Evolutionary conservation across 305 asterid genomes (phyloP), one percentile per base, ranked within the genome.

Genomic region (Fraxinus velutina): DNA sequence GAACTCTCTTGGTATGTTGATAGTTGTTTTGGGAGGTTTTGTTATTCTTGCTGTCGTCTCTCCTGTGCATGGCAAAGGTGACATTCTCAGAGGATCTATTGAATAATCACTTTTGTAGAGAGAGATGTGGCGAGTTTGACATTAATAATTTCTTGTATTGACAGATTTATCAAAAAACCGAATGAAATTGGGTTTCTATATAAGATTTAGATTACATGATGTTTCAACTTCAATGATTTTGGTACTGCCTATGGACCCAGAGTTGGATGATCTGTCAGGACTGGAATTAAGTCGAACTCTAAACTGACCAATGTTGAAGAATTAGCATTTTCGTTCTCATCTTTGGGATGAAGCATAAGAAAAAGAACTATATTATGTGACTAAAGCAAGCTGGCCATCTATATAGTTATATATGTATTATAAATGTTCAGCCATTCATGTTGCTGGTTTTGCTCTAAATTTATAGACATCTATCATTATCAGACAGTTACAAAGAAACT

Each of bases 1-100:
- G 15, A 95, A 95, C 83, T 89, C 89, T 22, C 78, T 92, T 86
- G 99, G 98, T 30, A 76, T 93, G 74, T 80, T 95, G 89, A 83
- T 89, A 52, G 87, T 91, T 64, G 89, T 88, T 73, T 60, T 60
- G 70, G 94, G 94, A 75, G 98, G 97, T 34, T 87, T 94, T 57
- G 97, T 95, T 75, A 80, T 92, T 84, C 97, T 93, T 64, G 99
- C 96, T 22, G 84, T 89, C 13, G 6, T 60, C 32, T 60, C 70
- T 47, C 94, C 94, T 1, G 86, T 86, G 37, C 76, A 84, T 72
- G 91, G 90, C 7, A 89, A 81, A 79, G 89, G 83, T 29, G 93
- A 89, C 19, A 50, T 75, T 62, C 81, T 79, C 70, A 60, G 70
- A 76, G 88, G 57, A 29, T 73, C 87, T 17, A 24, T 52, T 73